phyloP scores from a whole-genome alignment of 768 basidiomycete species.

The Favolaschia claudopus region DNA sequence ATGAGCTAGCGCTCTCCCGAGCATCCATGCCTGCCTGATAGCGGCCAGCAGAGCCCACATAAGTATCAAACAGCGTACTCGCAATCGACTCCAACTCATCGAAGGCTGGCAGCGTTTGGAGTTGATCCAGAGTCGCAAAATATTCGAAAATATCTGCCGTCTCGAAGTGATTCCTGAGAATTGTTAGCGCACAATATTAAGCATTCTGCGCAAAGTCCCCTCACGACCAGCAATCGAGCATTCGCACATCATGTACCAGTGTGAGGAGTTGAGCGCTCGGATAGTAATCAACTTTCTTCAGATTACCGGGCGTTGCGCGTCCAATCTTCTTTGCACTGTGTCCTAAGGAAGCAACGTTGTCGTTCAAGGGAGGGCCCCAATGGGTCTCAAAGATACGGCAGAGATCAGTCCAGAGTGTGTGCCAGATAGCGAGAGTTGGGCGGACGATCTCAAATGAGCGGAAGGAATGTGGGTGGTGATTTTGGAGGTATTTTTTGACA shows the following conservation, averaged over 20 bases:
- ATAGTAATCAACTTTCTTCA: conserved; percentile 35
- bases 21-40: background rate
- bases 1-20: background rate
- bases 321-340: conserved; percentile 23
- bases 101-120: background rate
- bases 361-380: conserved; percentile 26
- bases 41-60: background rate
- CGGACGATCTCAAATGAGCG: conserved; percentile 28
- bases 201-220: too few species aligned
- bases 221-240: conserved; percentile 30
- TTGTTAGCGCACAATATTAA: background rate
- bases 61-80: conserved; percentile 1
- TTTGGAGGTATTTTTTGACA: too few species aligned
- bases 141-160: background rate
- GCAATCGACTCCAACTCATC: background rate
- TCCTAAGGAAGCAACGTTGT: conserved; percentile 29
- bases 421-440: conserved; percentile 40
- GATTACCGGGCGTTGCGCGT: conserved; percentile 30
- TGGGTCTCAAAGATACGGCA: conserved; percentile 28
- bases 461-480: too few species aligned
- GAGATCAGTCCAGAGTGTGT: conserved; percentile 42
- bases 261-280: conserved; percentile 28
- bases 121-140: background rate
- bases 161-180: background rate
- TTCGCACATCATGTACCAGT: conserved; percentile 27